Conservation (phyloP, 116 monocot species). For the Papilionanthe hybrid region DNA sequence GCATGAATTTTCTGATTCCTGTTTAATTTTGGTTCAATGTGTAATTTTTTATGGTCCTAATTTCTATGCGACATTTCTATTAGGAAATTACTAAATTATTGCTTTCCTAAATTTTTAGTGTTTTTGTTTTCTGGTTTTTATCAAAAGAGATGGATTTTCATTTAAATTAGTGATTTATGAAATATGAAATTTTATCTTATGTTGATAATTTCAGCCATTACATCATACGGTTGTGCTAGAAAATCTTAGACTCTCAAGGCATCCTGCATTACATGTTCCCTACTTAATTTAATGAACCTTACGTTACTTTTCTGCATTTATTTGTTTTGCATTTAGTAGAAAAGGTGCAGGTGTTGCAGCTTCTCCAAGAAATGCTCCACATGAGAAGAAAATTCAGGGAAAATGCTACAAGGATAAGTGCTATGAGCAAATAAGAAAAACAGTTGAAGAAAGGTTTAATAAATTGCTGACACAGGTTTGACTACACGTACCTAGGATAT, state of each 20-base stretch:
- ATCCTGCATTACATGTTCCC: neutral
- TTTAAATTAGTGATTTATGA: no score
- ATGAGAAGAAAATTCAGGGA: slow-evolving; percentile 74
- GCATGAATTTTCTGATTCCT: no score
- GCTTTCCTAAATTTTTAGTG: no score
- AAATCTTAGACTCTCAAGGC: no score
- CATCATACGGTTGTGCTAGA: neutral
- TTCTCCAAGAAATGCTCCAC: slow-evolving; percentile 43
- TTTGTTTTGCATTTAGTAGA: slow-evolving; percentile 31
- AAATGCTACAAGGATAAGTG: slow-evolving; percentile 98
- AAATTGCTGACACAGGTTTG: slow-evolving; percentile 76
- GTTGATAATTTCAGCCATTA: neutral
- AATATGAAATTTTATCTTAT: no score
- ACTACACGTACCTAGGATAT: neutral
- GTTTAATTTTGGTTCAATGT: no score
- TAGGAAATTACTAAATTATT: no score
- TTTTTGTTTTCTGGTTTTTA: no score
- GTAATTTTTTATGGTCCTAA: no score
- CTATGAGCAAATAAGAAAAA: slow-evolving; percentile 83
- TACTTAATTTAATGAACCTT: neutral
- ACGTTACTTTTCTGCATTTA: neutral
- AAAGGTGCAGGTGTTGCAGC: slow-evolving; percentile 50
- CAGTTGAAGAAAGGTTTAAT: slow-evolving; percentile 88
- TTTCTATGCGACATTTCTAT: no score
- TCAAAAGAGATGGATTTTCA: no score